phyloP scores from a whole-genome alignment of 139 green algal genomes.

The Haematococcus lacustris region DNA sequence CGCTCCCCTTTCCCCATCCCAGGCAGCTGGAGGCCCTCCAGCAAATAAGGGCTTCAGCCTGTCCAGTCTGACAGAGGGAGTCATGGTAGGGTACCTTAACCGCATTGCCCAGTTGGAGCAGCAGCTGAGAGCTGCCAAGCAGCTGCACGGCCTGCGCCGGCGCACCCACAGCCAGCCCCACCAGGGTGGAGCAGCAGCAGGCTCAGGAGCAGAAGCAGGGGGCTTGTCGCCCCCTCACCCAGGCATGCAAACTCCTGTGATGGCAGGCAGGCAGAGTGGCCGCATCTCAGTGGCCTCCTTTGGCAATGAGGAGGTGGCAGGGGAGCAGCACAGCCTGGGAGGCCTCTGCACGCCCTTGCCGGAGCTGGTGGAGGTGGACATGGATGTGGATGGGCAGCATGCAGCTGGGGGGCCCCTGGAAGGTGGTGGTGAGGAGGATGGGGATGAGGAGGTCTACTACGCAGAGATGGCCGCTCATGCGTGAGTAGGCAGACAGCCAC shows the following conservation, averaged over 20 bases:
- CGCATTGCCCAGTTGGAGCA: conserved; percentile 57
- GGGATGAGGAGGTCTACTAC: conserved; percentile 25
- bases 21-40: no score
- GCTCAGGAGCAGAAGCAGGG: not conserved
- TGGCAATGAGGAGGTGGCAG: no score
- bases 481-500: conserved; percentile 12
- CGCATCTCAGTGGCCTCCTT: no score
- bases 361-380: conserved; percentile 3
- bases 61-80: no score
- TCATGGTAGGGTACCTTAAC: no score
- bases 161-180: not conserved
- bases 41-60: no score
- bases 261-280: no score
- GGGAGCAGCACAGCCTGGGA: no score
- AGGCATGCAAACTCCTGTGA: no score
- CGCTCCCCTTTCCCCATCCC: no score
- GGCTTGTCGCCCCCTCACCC: no score
- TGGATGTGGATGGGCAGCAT: not conserved
- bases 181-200: not conserved
- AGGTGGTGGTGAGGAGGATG: conserved; percentile 18
- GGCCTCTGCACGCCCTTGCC: no score
- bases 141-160: not conserved
- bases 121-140: conserved; percentile 30
- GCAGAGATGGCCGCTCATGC: conserved; percentile 34
- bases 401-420: not conserved